Conservation (phyloP, 306 rosid species). For the Cucurbita maxima region DNA sequence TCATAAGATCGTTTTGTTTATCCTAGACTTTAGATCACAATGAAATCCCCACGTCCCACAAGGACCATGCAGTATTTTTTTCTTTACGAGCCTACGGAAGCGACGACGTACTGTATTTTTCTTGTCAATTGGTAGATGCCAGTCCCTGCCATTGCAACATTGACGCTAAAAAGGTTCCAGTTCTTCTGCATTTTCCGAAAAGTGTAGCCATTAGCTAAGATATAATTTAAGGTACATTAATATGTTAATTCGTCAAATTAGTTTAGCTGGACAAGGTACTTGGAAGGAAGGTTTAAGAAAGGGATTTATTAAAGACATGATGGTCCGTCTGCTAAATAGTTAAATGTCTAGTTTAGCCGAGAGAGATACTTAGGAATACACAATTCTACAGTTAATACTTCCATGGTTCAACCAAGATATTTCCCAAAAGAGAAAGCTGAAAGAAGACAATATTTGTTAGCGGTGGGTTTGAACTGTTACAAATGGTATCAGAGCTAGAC, state of each 20-base stretch:
- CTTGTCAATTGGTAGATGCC: conserved; percentile 83
- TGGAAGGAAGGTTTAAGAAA: not conserved
- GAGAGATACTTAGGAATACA: not conserved
- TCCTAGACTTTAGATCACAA: not conserved
- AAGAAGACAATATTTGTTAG: too few relatives aligned
- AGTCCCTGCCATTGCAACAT: conserved; percentile 81
- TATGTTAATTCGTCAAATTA: not conserved
- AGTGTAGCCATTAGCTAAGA: not conserved
- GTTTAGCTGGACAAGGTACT: not conserved
- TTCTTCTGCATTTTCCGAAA: conserved; percentile 53
- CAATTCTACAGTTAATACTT: not conserved
- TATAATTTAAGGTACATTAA: not conserved
- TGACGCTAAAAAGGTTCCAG: conserved; percentile 90
- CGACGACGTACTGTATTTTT: conserved; percentile 46
- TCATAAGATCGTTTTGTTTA: not conserved
- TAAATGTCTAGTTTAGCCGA: not conserved
- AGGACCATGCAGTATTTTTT: not conserved
- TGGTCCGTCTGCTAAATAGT: not conserved
- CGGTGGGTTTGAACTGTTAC: too few relatives aligned
- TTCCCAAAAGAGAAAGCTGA: too few relatives aligned
- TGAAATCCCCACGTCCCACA: not conserved
- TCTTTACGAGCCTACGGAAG: not conserved
- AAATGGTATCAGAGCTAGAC: too few relatives aligned
- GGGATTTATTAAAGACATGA: not conserved
- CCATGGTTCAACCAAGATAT: not conserved